A percentile compares a stretch with the other conserved stretches of the same genome.
Evolutionary conservation across 2,329 filamentous ascomycete genomes (phyloP).

Genomic region (Pezicula radicicola): DNA sequence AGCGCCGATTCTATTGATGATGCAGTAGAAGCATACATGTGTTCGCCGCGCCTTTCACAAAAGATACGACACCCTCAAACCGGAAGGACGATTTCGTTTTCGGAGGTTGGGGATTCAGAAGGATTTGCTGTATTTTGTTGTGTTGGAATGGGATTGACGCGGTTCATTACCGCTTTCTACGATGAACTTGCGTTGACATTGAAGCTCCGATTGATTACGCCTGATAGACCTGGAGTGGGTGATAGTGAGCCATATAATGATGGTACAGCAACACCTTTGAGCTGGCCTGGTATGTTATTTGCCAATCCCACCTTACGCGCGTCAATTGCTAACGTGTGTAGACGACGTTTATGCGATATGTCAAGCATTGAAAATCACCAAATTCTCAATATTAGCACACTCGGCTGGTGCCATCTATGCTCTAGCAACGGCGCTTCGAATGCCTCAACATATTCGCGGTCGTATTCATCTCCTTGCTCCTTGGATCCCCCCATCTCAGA

Average conservation of each 20-base stretch:
- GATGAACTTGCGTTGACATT: slow-evolving; percentile 90
- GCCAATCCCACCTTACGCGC: background rate
- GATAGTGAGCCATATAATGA: slow-evolving; percentile 85
- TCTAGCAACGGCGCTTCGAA: slow-evolving; percentile 87
- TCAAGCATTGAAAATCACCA: slow-evolving; percentile 84
- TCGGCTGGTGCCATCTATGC: slow-evolving; percentile 98
- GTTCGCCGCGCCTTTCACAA: slow-evolving; percentile 80
- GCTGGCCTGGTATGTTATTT: slow-evolving; percentile 76
- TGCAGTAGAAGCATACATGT: slow-evolving; percentile 81
- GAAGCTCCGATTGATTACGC: slow-evolving; percentile 86
- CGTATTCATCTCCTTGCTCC: slow-evolving; percentile 92
- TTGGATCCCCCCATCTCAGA: slow-evolving; percentile 95
- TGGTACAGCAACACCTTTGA: slow-evolving; percentile 79
- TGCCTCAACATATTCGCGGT: slow-evolving; percentile 93
- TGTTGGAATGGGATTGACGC: slow-evolving; percentile 94
- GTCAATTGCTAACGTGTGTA: slow-evolving; percentile 29
- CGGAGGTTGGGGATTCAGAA: slow-evolving; percentile 89
- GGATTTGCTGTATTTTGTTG: slow-evolving; percentile 94
- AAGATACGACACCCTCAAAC: slow-evolving; percentile 84
- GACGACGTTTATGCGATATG: slow-evolving; percentile 92
- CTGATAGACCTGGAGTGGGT: slow-evolving; percentile 90
- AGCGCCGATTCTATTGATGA: slow-evolving; percentile 87
- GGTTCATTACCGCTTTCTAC: slow-evolving; percentile 96
- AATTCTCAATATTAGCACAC: slow-evolving; percentile 94
- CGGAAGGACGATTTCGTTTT: slow-evolving; percentile 88